Evolutionary conservation across 164 flowering plant species (phyloP).

Genomic region (Litsea cubeba): DNA sequence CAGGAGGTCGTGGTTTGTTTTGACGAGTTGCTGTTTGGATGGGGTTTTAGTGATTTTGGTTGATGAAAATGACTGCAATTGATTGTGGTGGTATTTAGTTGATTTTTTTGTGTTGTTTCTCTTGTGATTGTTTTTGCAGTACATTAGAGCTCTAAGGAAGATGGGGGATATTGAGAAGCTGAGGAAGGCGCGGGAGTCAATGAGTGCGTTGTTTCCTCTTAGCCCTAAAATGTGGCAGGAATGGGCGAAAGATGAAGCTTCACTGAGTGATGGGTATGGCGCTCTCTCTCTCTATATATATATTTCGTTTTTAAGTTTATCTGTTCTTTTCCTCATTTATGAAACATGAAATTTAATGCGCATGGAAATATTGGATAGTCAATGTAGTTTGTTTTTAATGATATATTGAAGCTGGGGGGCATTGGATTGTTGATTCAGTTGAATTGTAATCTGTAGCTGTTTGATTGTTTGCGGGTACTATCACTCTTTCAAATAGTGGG

Average conservation of each 20-base stretch:
- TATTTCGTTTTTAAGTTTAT: too few species aligned
- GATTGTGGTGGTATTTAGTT: neutral
- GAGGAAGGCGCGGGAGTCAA: conserved; percentile 71
- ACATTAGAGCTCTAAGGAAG: conserved; percentile 60
- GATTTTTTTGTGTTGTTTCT: neutral
- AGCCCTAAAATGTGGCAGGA: conserved; percentile 86
- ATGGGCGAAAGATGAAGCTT: conserved; percentile 79
- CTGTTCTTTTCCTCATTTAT: too few species aligned
- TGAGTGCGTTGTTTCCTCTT: conserved; percentile 69
- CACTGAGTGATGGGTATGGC: conserved; percentile 43
- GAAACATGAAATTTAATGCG: too few species aligned
- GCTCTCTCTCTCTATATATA: neutral
- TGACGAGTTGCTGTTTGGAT: too few species aligned
- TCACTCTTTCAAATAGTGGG: too few species aligned
- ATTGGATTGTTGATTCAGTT: too few species aligned
- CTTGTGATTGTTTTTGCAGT: conserved; percentile 31
- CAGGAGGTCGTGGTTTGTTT: too few species aligned
- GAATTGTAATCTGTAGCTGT: too few species aligned
- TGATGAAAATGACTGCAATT: neutral
- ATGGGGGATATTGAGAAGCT: conserved; percentile 69
- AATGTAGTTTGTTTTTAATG: too few species aligned
- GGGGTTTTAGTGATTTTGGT: neutral
- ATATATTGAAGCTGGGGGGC: too few species aligned
- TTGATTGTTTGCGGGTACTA: too few species aligned
- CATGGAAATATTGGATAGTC: too few species aligned